Percentiles rank a stretch among this genome's conserved stretches.
Evolutionary conservation across 345 rosid genomes (phyloP).

Genomic region (Camelina laxa): DNA sequence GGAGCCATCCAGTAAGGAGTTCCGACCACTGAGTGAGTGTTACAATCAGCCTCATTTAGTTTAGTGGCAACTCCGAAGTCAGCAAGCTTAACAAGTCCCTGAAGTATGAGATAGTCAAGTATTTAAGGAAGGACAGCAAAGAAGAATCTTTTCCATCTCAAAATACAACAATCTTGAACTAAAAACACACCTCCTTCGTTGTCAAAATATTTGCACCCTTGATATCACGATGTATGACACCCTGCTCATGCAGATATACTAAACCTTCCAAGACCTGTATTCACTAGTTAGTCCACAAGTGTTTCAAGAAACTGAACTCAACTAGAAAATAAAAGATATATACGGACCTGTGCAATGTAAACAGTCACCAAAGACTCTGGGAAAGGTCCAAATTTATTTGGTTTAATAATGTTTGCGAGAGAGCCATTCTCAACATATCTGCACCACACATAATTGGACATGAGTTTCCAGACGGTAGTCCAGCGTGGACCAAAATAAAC

Average conservation of each 20-base stretch:
- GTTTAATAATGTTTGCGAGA: constrained; percentile 97
- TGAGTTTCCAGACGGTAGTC: constrained; percentile 14
- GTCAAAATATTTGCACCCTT: constrained; percentile 98
- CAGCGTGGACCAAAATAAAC: constrained; percentile 22
- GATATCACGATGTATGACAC: constrained; percentile 99
- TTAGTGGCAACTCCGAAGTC: constrained; percentile 99
- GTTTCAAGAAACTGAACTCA: constrained; percentile 15
- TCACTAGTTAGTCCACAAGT: constrained; percentile 37
- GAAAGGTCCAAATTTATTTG: constrained; percentile 97
- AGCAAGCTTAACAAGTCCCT: constrained; percentile 99
- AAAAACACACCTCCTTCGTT: constrained; percentile 76
- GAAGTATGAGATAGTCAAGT: constrained; percentile 37
- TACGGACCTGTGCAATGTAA: constrained; percentile 93
- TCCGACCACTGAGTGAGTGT: constrained; percentile 99
- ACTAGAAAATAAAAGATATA: constrained; percentile 34
- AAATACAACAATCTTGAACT: constrained; percentile 22
- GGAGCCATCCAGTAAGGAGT: constrained; percentile 99
- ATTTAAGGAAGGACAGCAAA: constrained; percentile 23
- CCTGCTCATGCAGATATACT: constrained; percentile 97
- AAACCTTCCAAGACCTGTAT: constrained; percentile 92
- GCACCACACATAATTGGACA: constrained; percentile 27
- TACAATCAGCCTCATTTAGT: constrained; percentile 95
- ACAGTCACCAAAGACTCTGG: constrained; percentile 97
- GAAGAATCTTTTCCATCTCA: constrained; percentile 20
- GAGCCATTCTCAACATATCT: constrained; percentile 99